phyloP scores from a whole-genome alignment of 495 filamentous ascomycete genomes.

The Aspergillus taichungensis region DNA sequence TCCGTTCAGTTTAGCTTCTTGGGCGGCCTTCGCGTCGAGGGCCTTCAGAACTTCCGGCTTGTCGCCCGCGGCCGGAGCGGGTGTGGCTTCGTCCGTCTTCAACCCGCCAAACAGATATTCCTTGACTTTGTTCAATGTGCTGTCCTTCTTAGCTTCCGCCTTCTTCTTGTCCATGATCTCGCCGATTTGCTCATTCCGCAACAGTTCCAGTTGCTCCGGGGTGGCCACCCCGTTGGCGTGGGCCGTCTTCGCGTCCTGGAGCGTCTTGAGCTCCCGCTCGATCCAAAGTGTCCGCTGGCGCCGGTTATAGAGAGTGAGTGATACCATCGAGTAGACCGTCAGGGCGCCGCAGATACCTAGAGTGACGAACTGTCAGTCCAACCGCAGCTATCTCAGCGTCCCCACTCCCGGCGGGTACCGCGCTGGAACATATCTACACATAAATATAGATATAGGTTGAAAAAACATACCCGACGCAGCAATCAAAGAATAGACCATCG shows the following conservation, averaged over 20 bases:
- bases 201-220: conserved; percentile 33
- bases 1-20: conserved; percentile 12
- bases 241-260: conserved; percentile 52
- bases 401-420: no score
- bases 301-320: conserved; percentile 85
- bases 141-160: conserved; percentile 34
- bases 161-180: conserved; percentile 37
- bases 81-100: conserved; percentile 38
- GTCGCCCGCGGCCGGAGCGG: conserved; percentile 6
- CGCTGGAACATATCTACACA: not conserved
- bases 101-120: conserved; percentile 36
- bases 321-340: conserved; percentile 70
- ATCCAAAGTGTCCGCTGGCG: conserved; percentile 56
- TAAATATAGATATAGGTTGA: no score
- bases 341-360: conserved; percentile 64
- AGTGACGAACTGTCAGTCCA: not conserved
- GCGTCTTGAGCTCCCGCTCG: conserved; percentile 50
- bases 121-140: conserved; percentile 37
- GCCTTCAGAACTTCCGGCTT: conserved; percentile 32
- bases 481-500: conserved; percentile 67
- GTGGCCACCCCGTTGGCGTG: conserved; percentile 55
- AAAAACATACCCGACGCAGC: conserved; percentile 63
- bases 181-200: conserved; percentile 54
- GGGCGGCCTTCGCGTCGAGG: conserved; percentile 21
- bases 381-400: no score